These are phyloP conservation scores for Botrytis porri DNA, from an alignment of 2,329 filamentous ascomycete species.

Conservation along the genomic window DNA sequence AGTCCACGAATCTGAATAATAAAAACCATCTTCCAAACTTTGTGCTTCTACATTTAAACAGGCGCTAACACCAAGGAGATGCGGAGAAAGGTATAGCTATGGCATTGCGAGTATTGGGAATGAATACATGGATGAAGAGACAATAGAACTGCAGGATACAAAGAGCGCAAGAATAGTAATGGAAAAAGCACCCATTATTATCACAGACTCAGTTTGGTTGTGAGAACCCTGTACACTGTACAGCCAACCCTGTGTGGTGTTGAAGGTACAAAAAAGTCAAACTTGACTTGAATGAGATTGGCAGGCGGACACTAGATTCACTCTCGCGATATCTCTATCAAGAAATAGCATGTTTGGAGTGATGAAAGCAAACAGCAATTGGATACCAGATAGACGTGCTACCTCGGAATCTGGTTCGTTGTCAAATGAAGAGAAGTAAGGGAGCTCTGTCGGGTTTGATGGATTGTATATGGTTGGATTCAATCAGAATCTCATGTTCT, in stretches of 20 bases:
- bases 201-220: neutral
- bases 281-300: neutral
- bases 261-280: neutral
- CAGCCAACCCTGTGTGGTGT: no score
- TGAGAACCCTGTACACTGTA: neutral
- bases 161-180: neutral
- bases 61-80: neutral
- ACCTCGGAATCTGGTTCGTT: neutral
- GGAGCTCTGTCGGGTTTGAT: no score
- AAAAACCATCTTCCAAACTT: no score
- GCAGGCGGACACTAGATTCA: neutral
- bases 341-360: neutral
- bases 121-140: slow-evolving; percentile 7
- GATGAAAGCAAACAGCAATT: neutral
- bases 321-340: neutral
- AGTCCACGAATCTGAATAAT: no score
- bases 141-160: slow-evolving; percentile 6
- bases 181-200: slow-evolving; percentile 6
- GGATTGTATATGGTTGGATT: no score
- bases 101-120: neutral
- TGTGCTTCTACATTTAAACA: neutral
- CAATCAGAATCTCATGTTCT: no score
- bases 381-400: neutral
- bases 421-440: no score
- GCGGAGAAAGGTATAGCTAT: slow-evolving; percentile 7